A percentile compares a stretch with the other conserved stretches of the same genome.
Evolutionary conservation across 371 early-diverging fungal species (phyloP).

Genomic region (Mucor indicus): DNA sequence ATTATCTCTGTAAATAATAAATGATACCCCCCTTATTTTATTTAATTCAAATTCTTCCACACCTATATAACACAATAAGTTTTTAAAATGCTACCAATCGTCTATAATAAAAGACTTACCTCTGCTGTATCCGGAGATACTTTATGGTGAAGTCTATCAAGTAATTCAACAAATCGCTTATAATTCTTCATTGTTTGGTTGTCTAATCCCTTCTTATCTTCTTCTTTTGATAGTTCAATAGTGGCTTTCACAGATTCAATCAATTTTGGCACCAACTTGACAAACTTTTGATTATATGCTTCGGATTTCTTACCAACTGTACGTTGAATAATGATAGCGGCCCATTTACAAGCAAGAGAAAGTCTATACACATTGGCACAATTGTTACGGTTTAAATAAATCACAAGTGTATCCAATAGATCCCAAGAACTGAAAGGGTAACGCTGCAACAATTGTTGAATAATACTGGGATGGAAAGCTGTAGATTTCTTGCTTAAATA

Average conservation of each 20-base stretch:
- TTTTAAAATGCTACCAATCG: too few species aligned
- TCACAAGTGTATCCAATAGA: constrained; percentile 50
- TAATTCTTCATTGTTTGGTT: constrained; percentile 28
- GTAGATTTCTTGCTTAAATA: constrained; percentile 72
- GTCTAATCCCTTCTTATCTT: constrained; percentile 20
- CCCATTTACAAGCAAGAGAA: constrained; percentile 56
- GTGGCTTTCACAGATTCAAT: constrained; percentile 21
- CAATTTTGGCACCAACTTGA: constrained; percentile 23
- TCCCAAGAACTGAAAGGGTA: constrained; percentile 65
- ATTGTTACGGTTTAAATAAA: constrained; percentile 48
- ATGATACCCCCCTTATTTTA: neutral
- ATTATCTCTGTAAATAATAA: neutral
- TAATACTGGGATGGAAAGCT: constrained; percentile 61
- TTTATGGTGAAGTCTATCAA: constrained; percentile 29
- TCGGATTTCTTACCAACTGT: constrained; percentile 44
- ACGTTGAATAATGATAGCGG: constrained; percentile 44
- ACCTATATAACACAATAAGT: too few species aligned
- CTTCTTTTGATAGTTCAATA: constrained; percentile 17
- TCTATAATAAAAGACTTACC: constrained; percentile 18
- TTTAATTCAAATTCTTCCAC: too few species aligned
- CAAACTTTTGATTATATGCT: constrained; percentile 32
- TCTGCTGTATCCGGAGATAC: constrained; percentile 20
- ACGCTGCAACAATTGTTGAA: constrained; percentile 59
- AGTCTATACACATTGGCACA: constrained; percentile 68
- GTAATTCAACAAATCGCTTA: constrained; percentile 18